These are phyloP conservation scores for Cyclostephanos tholiformis DNA, from an alignment of 108 stramenopile genomes.

Conservation along the genomic window DNA sequence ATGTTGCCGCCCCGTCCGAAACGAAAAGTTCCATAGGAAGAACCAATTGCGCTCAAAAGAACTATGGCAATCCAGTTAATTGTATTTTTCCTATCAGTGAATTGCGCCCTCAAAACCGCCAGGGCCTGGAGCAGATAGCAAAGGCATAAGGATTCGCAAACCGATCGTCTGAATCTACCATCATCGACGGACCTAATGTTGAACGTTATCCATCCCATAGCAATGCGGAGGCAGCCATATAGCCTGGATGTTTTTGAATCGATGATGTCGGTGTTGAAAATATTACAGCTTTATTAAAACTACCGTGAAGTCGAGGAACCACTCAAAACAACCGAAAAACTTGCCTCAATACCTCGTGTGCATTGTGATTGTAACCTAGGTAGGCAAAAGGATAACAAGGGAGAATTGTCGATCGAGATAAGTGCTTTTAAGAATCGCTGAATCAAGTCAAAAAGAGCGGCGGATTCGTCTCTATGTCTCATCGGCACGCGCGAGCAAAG, in stretches of 20 bases:
- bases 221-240: constrained; percentile 82
- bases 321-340: constrained; percentile 1
- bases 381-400: not conserved
- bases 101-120: constrained; percentile 80
- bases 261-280: not conserved
- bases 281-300: not conserved
- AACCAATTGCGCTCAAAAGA: constrained; percentile 56
- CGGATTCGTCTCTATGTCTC: not conserved
- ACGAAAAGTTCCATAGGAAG: constrained; percentile 73
- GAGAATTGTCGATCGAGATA: not conserved
- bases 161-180: constrained; percentile 75
- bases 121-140: constrained; percentile 81
- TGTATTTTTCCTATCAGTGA: constrained; percentile 61
- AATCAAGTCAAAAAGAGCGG: not conserved
- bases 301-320: not conserved
- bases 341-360: constrained; percentile 80
- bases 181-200: constrained; percentile 78
- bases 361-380: constrained; percentile 68
- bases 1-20: constrained; percentile 79
- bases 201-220: constrained; percentile 85
- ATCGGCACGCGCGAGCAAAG: not conserved
- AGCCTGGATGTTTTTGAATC: constrained; percentile 43
- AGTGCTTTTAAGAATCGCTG: not conserved
- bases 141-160: constrained; percentile 79
- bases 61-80: constrained; percentile 83